Percentiles rank a stretch among this genome's conserved stretches.
Conservation (phyloP, 106 monocot genomes). For the Dendrobium huoshanense region DNA sequence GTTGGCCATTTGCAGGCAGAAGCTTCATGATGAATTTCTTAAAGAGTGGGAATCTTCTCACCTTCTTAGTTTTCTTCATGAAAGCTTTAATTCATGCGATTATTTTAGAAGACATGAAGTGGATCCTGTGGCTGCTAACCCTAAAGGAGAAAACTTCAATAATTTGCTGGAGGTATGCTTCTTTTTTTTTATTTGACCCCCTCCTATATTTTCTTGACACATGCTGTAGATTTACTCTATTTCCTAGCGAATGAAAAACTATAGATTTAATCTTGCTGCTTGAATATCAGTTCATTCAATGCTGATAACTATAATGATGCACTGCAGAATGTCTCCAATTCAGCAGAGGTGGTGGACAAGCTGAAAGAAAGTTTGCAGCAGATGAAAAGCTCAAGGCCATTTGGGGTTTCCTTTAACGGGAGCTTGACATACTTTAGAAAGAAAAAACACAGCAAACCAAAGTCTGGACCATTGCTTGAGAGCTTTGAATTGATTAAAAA, state of each 20-base stretch:
- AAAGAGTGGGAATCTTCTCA: constrained; percentile 32
- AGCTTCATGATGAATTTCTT: constrained; percentile 65
- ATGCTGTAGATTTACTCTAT: neutral
- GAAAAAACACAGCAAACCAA: constrained; percentile 41
- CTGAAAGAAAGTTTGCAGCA: constrained; percentile 15
- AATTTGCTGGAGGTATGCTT: constrained; percentile 8
- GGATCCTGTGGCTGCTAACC: neutral
- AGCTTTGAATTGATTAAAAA: constrained; percentile 14
- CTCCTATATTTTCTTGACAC: neutral
- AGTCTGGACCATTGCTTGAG: constrained; percentile 16
- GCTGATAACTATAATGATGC: constrained; percentile 8
- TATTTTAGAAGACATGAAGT: constrained; percentile 14
- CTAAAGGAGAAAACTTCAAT: neutral
- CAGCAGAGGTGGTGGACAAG: constrained; percentile 5
- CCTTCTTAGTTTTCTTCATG: constrained; percentile 26
- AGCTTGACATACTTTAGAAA: constrained; percentile 69
- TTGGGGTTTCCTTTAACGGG: constrained; percentile 16
- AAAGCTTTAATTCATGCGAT: constrained; percentile 10
- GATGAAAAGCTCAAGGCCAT: constrained; percentile 7
- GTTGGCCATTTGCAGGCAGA: constrained; percentile 68
- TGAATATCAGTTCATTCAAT: constrained; percentile 9
- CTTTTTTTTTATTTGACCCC: neutral
- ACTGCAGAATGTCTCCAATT: constrained; percentile 9
- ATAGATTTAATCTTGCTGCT: neutral
- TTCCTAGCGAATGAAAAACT: neutral